phyloP scores from a whole-genome alignment of 805 yeast genomes.

The Candida ovalis region DNA sequence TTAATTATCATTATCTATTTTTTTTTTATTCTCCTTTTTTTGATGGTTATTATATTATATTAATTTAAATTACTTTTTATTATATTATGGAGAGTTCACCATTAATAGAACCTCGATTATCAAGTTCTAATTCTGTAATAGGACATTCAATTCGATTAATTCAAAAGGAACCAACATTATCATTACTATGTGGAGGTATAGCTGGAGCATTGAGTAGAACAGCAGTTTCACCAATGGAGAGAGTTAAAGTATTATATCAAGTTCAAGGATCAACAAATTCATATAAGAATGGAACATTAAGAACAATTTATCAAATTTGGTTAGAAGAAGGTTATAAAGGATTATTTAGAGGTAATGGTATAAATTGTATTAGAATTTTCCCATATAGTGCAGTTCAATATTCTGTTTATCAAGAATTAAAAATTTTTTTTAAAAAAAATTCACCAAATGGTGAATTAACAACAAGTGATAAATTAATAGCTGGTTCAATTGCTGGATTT shows the following conservation, averaged over 20 bases:
- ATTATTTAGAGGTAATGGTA: constrained; percentile 82
- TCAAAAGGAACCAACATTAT: constrained; percentile 47
- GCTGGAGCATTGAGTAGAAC: constrained; percentile 86
- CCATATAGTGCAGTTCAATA: constrained; percentile 96
- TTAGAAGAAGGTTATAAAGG: constrained; percentile 91
- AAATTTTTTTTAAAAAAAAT: constrained; percentile 33
- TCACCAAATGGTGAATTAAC: constrained; percentile 35
- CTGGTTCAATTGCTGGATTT: constrained; percentile 82
- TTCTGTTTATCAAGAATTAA: constrained; percentile 70
- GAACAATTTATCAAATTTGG: constrained; percentile 76
- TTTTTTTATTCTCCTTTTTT: background rate
- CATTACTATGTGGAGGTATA: constrained; percentile 68
- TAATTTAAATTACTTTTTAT: background rate
- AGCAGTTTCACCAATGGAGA: constrained; percentile 89
- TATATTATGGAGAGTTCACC: background rate
- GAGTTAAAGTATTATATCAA: constrained; percentile 89
- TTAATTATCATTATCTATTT: too few species aligned
- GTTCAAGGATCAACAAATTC: constrained; percentile 56
- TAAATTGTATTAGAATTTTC: constrained; percentile 84
- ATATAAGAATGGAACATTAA: constrained; percentile 63
- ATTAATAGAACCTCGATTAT: background rate
- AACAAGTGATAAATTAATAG: constrained; percentile 57
- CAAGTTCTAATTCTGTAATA: background rate
- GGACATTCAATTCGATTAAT: background rate
- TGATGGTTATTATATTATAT: background rate